Conservation (phyloP, 768 basidiomycete genomes). For the Pleurotus salmoneostramineus region DNA sequence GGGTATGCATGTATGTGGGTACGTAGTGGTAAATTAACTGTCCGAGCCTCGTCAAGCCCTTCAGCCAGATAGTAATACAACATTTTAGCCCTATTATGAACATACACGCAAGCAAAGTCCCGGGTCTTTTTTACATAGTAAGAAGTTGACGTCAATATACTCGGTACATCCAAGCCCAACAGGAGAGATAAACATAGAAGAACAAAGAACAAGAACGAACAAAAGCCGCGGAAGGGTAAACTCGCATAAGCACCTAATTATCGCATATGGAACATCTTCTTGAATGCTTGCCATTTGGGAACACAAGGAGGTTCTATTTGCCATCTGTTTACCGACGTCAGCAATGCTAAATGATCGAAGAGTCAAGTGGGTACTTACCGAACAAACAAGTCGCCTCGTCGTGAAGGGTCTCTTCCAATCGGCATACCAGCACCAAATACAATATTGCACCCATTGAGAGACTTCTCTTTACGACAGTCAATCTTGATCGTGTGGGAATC, state of each 20-base stretch:
- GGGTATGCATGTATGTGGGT: background rate
- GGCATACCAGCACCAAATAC: conserved; percentile 42
- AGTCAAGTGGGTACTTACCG: background rate
- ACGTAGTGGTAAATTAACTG: background rate
- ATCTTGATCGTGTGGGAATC: conserved; percentile 42
- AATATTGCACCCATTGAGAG: conserved; percentile 36
- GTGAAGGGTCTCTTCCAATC: background rate
- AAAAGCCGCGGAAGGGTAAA: background rate
- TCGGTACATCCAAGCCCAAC: conserved; percentile 1
- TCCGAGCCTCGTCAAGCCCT: background rate
- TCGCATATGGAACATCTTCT: conserved; percentile 6
- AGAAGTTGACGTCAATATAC: background rate
- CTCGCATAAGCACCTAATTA: background rate
- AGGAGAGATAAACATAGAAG: background rate
- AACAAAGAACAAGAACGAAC: background rate
- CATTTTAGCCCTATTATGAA: background rate
- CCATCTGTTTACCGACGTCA: background rate
- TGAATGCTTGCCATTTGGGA: conserved; percentile 5
- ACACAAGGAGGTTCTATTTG: conserved; percentile 3
- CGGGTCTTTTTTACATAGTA: background rate
- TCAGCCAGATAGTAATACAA: conserved; percentile 2
- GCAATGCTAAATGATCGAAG: background rate
- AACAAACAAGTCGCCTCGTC: conserved; percentile 4
- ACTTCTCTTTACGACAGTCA: conserved; percentile 40
- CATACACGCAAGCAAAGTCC: conserved; percentile 1